Conservation (phyloP, 108 stramenopile genomes). For the Pseudonitzschia pungens region DNA sequence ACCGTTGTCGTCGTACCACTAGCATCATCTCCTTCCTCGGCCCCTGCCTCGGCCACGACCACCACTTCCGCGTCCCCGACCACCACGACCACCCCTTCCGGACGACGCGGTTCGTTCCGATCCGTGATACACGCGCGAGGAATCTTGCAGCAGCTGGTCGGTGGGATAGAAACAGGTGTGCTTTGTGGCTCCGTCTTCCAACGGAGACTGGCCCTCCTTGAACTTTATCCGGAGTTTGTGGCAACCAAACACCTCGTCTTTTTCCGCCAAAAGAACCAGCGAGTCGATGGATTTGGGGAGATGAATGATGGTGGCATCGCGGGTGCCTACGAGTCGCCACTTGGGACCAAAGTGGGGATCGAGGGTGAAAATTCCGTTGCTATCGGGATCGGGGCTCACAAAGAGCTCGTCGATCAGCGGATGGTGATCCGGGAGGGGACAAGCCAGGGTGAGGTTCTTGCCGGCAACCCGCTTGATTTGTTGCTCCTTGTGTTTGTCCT, state of each 20-base stretch:
- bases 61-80: slow-evolving; percentile 24
- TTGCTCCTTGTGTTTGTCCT: slow-evolving; percentile 66
- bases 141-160: slow-evolving; percentile 68
- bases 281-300: slow-evolving; percentile 78
- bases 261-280: slow-evolving; percentile 68
- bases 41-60: slow-evolving; percentile 32
- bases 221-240: slow-evolving; percentile 78
- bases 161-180: slow-evolving; percentile 70
- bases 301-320: slow-evolving; percentile 68
- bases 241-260: slow-evolving; percentile 68
- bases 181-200: slow-evolving; percentile 56
- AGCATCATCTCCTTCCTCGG: not conserved
- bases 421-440: slow-evolving; percentile 77
- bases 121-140: slow-evolving; percentile 71
- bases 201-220: slow-evolving; percentile 69
- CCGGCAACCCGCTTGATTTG: slow-evolving; percentile 68
- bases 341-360: slow-evolving; percentile 81
- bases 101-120: slow-evolving; percentile 65
- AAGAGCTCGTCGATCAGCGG: slow-evolving; percentile 82
- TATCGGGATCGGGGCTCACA: slow-evolving; percentile 82
- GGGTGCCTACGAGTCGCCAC: slow-evolving; percentile 75
- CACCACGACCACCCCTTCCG: slow-evolving; percentile 52
- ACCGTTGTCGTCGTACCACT: too few species aligned
- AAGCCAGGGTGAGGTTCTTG: slow-evolving; percentile 68
- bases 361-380: slow-evolving; percentile 81